Percentiles rank a stretch among this genome's conserved stretches.
Conservation (phyloP, 1,284 basidiomycete genomes). For the Binderoboletus segoi region DNA sequence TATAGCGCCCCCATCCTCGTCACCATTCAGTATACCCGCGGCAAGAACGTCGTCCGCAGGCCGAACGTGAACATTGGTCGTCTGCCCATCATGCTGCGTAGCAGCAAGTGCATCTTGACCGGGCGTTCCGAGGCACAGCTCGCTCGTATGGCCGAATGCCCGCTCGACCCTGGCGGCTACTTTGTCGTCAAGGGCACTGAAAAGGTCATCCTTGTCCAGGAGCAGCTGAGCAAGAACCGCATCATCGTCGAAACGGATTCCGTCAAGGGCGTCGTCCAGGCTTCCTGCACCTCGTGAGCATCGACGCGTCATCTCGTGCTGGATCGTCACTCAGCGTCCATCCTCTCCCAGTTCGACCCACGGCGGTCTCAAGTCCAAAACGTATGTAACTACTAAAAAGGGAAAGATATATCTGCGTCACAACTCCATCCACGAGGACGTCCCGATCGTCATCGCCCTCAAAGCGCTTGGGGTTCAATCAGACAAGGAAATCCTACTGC, state of each 20-base stretch:
- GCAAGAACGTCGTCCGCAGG: slow-evolving; percentile 84
- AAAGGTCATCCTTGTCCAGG: slow-evolving; percentile 99
- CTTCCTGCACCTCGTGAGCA: slow-evolving; percentile 93
- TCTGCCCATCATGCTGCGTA: slow-evolving; percentile 96
- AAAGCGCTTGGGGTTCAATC: slow-evolving; percentile 97
- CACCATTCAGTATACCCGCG: slow-evolving; percentile 94
- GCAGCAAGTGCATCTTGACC: slow-evolving; percentile 91
- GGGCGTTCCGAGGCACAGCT: slow-evolving; percentile 80
- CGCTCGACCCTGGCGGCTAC: slow-evolving; percentile 97
- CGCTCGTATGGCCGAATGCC: slow-evolving; percentile 94
- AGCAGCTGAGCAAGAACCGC: slow-evolving; percentile 98
- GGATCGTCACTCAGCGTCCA: background rate
- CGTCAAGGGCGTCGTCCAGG: slow-evolving; percentile 91
- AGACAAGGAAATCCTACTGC: slow-evolving; percentile 96
- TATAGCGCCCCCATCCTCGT: slow-evolving; percentile 96
- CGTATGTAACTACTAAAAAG: slow-evolving; percentile 96
- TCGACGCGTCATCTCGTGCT: background rate
- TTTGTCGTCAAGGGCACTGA: slow-evolving; percentile 99
- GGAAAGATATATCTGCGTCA: slow-evolving; percentile 95
- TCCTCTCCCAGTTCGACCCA: slow-evolving; percentile 79
- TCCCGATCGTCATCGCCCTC: slow-evolving; percentile 95
- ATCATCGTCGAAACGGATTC: slow-evolving; percentile 97
- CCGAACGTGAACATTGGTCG: slow-evolving; percentile 90
- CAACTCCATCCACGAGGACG: slow-evolving; percentile 97
- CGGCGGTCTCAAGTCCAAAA: slow-evolving; percentile 97